Base-by-base conservation (phyloP, 495 filamentous ascomycete genomes). In the Aspergillus bertholletiae region DNA sequence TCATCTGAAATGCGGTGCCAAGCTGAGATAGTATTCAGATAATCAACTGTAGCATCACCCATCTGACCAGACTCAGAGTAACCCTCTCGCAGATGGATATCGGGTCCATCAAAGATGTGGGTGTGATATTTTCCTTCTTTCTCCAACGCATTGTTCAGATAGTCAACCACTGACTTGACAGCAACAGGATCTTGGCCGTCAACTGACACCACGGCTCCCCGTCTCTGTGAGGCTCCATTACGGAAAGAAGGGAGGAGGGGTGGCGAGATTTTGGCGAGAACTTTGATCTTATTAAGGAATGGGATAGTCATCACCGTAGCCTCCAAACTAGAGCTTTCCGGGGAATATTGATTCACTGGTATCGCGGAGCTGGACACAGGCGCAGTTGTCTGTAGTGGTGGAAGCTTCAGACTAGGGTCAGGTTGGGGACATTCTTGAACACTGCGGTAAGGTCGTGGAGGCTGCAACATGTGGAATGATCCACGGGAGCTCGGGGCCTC, bases 121-220 rank as follows among this genome's bases (percentile, higher is more conserved):
- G 89, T 74, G 11, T 73, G 67, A 60, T 83, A 88, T 46, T 84
- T 84, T 7, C 74, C 70, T 56, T 80, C 79, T 43, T 75, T 80
- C 21, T 64, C 68, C 22, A 96, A 64, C 20, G 79, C 77, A 8
- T 78, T 76, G 39, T 84, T 79, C 3, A 96, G 80, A 56, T 85
- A 84, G 18, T 74, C 66, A 1, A 82, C 76, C 7, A 90, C 77
- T 6, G 73, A 65, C 40, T 75, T 73, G 11, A 88, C 72, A 12
- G 86, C 61, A 1, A 66, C 58, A 2, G 67, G 61, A 47, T 88
- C 80, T 21, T 86, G 72, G 13, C 92, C 90, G 64, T 98, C 94
- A 21, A 98, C 68, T 0, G 89, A 86, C 44, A 97, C 85, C 23
- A 97, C 79, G 1, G 89, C 80, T 0, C 95, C 92, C 37, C 92